A percentile compares a stretch with the other conserved stretches of the same genome.
Evolutionary conservation across 345 rosid genomes (phyloP).

Genomic region (Corchorus capsularis): DNA sequence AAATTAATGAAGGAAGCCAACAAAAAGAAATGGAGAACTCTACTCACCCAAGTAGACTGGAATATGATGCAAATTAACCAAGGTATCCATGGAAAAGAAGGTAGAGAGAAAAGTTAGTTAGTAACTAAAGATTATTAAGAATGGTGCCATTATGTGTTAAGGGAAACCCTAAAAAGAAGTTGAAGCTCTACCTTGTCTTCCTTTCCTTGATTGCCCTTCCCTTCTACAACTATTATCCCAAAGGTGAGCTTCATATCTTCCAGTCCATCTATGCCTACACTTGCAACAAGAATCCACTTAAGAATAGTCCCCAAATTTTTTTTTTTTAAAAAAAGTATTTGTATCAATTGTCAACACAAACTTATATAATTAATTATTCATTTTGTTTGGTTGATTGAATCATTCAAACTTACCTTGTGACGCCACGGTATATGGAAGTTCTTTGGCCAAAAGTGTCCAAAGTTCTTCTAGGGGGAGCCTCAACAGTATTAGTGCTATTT

Average conservation of each 20-base stretch:
- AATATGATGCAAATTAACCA: slow-evolving; percentile 17
- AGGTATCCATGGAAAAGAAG: slow-evolving; percentile 26
- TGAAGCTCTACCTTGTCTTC: slow-evolving; percentile 74
- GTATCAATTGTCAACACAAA: background rate
- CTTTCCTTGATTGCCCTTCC: slow-evolving; percentile 99
- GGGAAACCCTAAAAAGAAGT: slow-evolving; percentile 6
- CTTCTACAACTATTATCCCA: slow-evolving; percentile 99
- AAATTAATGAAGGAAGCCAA: too few relatives aligned
- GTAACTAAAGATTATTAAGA: background rate
- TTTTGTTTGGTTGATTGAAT: too few relatives aligned
- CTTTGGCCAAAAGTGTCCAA: slow-evolving; percentile 94
- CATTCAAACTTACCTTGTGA: slow-evolving; percentile 63
- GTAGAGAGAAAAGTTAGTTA: slow-evolving; percentile 29
- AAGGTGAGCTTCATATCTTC: slow-evolving; percentile 98
- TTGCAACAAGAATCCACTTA: slow-evolving; percentile 4
- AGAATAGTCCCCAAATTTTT: background rate
- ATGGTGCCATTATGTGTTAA: background rate
- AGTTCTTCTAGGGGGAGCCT: slow-evolving; percentile 80
- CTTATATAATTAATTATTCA: too few relatives aligned
- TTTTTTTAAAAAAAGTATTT: background rate
- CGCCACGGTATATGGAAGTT: slow-evolving; percentile 97
- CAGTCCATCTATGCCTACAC: slow-evolving; percentile 96
- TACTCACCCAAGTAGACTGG: slow-evolving; percentile 90
- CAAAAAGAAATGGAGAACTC: background rate
- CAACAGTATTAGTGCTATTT: slow-evolving; percentile 52